phyloP scores from a whole-genome alignment of 805 yeast species.

The Debaryomyces castellii region DNA sequence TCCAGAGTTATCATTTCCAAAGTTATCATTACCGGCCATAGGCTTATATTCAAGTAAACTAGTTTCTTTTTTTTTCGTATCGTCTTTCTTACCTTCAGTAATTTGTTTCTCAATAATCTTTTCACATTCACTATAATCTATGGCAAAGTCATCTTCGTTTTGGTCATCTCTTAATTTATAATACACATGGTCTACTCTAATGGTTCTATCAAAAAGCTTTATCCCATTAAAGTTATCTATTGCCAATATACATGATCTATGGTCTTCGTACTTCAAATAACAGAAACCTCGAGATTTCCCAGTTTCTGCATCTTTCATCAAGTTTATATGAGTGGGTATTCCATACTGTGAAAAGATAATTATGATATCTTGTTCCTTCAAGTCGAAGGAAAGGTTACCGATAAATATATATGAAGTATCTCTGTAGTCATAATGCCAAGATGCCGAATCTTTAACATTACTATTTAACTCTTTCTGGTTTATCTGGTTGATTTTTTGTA shows the following conservation, averaged over 20 bases:
- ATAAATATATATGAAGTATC: conserved; percentile 77
- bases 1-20: background rate
- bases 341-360: conserved; percentile 89
- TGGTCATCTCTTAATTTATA: conserved; percentile 57
- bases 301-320: conserved; percentile 58
- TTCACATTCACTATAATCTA: conserved; percentile 24
- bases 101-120: conserved; percentile 1
- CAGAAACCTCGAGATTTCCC: conserved; percentile 66
- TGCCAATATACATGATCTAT: conserved; percentile 76
- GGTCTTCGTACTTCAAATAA: conserved; percentile 79
- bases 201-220: conserved; percentile 46
- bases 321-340: conserved; percentile 70
- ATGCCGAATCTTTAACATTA: conserved; percentile 58
- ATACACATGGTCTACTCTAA: conserved; percentile 70
- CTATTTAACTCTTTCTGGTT: conserved; percentile 67
- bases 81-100: background rate
- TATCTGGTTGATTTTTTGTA: conserved; percentile 49
- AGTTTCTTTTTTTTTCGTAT: background rate
- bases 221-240: conserved; percentile 85
- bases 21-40: background rate
- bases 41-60: conserved; percentile 5
- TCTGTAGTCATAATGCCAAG: conserved; percentile 87
- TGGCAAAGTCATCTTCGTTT: conserved; percentile 40
- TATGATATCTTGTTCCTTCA: conserved; percentile 75
- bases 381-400: conserved; percentile 64